Percentiles rank a stretch among this genome's conserved stretches.
Evolutionary conservation across 805 yeast species (phyloP).

Genomic region (Monosporozyma servazzii): DNA sequence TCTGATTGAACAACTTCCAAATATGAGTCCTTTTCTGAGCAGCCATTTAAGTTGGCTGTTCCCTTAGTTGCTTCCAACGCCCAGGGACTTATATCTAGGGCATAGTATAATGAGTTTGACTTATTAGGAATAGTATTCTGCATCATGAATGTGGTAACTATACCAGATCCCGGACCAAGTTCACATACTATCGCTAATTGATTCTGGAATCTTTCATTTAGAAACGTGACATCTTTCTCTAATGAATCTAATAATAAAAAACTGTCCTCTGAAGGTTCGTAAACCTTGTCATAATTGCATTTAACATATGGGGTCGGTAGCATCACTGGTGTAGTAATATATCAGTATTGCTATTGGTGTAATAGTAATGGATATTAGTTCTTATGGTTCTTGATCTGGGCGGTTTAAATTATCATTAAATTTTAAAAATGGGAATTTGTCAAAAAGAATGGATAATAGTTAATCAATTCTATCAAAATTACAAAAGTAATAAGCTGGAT

Average conservation of each 20-base stretch:
- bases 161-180: constrained; percentile 88
- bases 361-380: background rate
- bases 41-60: constrained; percentile 35
- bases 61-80: constrained; percentile 49
- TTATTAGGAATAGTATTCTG: constrained; percentile 42
- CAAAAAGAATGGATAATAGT: background rate
- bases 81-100: constrained; percentile 75
- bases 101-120: constrained; percentile 41
- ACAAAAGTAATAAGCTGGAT: background rate
- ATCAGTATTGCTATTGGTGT: background rate
- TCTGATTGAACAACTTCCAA: constrained; percentile 49
- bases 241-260: constrained; percentile 73
- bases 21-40: constrained; percentile 12
- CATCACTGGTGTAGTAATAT: constrained; percentile 35
- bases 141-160: constrained; percentile 66
- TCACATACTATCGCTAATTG: constrained; percentile 57
- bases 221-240: constrained; percentile 44
- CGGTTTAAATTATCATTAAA: background rate
- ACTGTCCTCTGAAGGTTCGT: constrained; percentile 93
- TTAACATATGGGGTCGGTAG: constrained; percentile 66
- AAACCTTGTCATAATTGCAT: constrained; percentile 62
- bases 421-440: background rate
- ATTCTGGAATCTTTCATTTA: constrained; percentile 26
- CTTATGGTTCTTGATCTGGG: background rate
- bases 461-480: background rate